Base-by-base conservation (phyloP, 2,329 filamentous ascomycete genomes). In the Colletotrichum salicis region DNA sequence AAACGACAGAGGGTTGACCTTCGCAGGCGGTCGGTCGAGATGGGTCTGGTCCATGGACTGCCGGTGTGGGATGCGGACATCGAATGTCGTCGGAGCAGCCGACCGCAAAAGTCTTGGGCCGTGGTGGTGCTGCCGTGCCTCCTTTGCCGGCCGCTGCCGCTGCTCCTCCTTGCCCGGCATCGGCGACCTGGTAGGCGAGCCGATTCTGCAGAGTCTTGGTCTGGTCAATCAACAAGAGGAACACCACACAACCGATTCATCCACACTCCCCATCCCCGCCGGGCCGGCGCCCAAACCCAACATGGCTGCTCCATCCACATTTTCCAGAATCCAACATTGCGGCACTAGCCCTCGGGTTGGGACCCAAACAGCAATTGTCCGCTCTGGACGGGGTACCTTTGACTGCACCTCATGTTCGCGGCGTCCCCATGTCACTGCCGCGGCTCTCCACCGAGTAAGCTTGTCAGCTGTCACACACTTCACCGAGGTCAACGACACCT, bases 391-490 rank as follows among this genome's bases (percentile, higher is more conserved):
- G 70, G 59, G 69, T 71, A 56, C 65, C 45, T 69, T 59, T 55
- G 54, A 52, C 65, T 69, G 69, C 69, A 69, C 55, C 59, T 69
- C 69, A 55, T 57, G 65, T 48, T 64, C 65, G 59, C 69, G 60
- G 65, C 66, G 65, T 51, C 70, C 70, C 65, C 65, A 70, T 71
- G 59, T 71, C 65, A 71, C 65, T n/a, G 54, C 69, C 35, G 65
- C 65, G 33, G 64, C 69, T 69, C 70, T 71, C 70, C 70, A 71
- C 70, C 70, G 29, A 71, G 65, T 69, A 71, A 71, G 70, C 70
- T 71, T 69, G 59, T 71, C 70, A 64, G 31, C 66, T 55, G 59
- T 58, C 65, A 71, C 69, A 63, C 64, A 35, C 59, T 71, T 71
- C 65, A 71, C 65, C 59, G 59, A 71, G 60, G 70, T 56, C 65